Conservation (phyloP, 495 filamentous ascomycete genomes). For the Cetradonia linearis region DNA sequence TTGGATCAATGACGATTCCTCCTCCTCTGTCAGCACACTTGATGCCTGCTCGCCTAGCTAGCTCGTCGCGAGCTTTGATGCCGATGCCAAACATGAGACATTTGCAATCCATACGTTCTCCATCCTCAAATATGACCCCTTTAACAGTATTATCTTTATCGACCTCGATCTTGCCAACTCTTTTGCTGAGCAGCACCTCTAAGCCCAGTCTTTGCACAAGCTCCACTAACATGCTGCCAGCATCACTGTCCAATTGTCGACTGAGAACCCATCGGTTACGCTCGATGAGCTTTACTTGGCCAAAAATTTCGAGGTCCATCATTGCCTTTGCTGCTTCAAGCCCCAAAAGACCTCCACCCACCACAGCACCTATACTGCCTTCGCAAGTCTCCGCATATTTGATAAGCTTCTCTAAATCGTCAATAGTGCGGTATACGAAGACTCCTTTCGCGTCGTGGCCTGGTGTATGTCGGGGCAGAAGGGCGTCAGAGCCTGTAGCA, state of each 20-base stretch:
- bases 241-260: conserved; percentile 78
- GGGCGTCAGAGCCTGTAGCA: conserved; percentile 83
- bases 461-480: conserved; percentile 70
- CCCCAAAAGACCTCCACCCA: conserved; percentile 84
- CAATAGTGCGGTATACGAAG: conserved; percentile 90
- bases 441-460: conserved; percentile 79
- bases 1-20: conserved; percentile 62
- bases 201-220: conserved; percentile 73
- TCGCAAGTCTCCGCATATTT: conserved; percentile 54
- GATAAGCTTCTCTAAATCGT: conserved; percentile 75
- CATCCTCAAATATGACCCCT: conserved; percentile 77
- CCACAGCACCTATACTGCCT: conserved; percentile 64
- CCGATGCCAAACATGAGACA: conserved; percentile 93
- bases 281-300: conserved; percentile 74
- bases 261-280: conserved; percentile 83
- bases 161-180: conserved; percentile 63
- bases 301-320: conserved; percentile 76
- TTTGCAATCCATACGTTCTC: conserved; percentile 68
- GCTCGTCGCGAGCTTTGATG: conserved; percentile 72
- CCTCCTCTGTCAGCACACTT: conserved; percentile 63
- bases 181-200: conserved; percentile 71
- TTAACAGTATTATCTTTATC: conserved; percentile 56
- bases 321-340: conserved; percentile 93
- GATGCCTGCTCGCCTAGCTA: conserved; percentile 62
- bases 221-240: conserved; percentile 73